A percentile compares a stretch with the other conserved stretches of the same genome.
These are phyloP conservation scores for Candida hungchunana DNA, from an alignment of 805 yeast species.

Conservation along the genomic window DNA sequence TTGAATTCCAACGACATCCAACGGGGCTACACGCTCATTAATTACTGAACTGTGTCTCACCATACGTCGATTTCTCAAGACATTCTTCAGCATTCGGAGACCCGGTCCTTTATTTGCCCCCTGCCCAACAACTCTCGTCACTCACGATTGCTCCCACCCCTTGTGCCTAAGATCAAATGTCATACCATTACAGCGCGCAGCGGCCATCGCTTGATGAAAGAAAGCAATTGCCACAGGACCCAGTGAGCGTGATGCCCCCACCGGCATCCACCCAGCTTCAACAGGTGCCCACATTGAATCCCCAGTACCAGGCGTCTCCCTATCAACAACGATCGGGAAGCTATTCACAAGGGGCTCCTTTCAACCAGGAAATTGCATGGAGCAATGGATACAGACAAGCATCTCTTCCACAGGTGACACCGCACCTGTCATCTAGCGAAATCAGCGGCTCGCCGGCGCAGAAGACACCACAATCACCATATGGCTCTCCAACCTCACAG, in stretches of 20 bases:
- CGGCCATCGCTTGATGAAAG: constrained; percentile 22
- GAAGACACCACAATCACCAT: constrained; percentile 20
- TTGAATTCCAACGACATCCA: too few relatives aligned
- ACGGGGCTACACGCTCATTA: too few relatives aligned
- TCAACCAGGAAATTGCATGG: constrained; percentile 23
- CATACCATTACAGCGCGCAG: constrained; percentile 22
- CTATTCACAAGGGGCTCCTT: constrained; percentile 5
- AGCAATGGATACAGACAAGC: constrained; percentile 20
- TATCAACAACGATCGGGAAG: constrained; percentile 7
- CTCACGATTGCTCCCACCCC: too few relatives aligned
- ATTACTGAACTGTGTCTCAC: too few relatives aligned
- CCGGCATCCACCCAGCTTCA: constrained; percentile 7
- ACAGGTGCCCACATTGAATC: constrained; percentile 3
- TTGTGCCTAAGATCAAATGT: too few relatives aligned
- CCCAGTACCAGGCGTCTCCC: background rate
- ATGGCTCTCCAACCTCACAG: constrained; percentile 27
- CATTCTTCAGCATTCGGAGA: background rate
- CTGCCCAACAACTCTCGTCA: too few relatives aligned
- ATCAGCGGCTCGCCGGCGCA: constrained; percentile 2
- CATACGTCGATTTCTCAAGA: too few relatives aligned
- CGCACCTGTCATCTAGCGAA: constrained; percentile 14
- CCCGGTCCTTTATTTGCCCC: background rate
- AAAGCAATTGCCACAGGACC: background rate
- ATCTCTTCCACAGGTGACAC: constrained; percentile 18
- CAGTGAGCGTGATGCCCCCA: constrained; percentile 2